Conservation (phyloP, 305 asterid genomes). For the Fraxinus nigra region DNA sequence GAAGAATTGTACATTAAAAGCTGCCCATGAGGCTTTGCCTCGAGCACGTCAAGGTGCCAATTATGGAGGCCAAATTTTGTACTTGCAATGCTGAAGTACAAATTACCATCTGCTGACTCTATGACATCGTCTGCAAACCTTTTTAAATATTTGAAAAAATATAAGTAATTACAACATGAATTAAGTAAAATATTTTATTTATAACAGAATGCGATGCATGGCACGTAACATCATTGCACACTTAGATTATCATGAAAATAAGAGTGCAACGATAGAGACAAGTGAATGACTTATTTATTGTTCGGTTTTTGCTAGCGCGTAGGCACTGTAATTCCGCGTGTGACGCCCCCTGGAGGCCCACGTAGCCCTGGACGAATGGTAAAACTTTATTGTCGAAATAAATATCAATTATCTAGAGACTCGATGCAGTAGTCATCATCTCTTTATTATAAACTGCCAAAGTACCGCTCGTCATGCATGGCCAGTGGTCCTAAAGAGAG, state of each 20-base stretch:
- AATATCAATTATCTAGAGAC: background rate
- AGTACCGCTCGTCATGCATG: background rate
- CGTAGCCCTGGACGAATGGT: too few species aligned
- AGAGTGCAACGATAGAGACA: background rate
- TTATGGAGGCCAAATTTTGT: conserved; percentile 39
- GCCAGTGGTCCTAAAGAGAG: background rate
- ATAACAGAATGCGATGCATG: too few species aligned
- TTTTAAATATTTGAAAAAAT: background rate
- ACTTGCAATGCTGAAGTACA: conserved; percentile 65
- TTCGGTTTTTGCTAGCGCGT: background rate
- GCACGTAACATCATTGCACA: background rate
- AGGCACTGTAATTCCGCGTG: too few species aligned
- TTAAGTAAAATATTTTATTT: too few species aligned
- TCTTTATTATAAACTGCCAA: background rate
- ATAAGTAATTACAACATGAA: background rate
- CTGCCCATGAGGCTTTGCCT: conserved; percentile 56
- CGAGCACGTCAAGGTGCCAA: conserved; percentile 61
- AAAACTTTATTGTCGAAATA: background rate
- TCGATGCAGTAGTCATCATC: background rate
- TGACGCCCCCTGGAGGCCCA: too few species aligned
- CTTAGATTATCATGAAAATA: background rate
- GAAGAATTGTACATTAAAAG: conserved; percentile 55
- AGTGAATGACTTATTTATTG: background rate
- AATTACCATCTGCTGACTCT: conserved; percentile 54
- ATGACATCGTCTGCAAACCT: conserved; percentile 69